phyloP scores from a whole-genome alignment of 495 filamentous ascomycete species.

The Lineolata rhizophorae region DNA sequence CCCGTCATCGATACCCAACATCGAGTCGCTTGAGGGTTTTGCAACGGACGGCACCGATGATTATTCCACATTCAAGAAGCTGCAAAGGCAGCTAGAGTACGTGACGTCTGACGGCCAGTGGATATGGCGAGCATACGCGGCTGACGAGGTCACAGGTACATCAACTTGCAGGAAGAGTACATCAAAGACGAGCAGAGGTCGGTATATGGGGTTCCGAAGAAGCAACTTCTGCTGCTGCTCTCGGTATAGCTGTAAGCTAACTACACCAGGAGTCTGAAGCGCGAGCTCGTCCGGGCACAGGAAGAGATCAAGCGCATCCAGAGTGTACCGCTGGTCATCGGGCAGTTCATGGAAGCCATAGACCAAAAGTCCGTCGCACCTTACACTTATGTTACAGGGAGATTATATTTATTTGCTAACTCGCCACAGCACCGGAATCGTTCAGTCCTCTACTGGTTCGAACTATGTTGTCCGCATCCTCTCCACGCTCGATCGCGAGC shows the following conservation, averaged over 20 bases:
- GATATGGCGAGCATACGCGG: background rate
- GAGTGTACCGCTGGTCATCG: conserved; percentile 91
- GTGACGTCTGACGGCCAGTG: background rate
- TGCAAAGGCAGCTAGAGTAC: conserved; percentile 88
- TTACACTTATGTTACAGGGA: conserved; percentile 1
- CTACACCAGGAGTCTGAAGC: conserved; percentile 73
- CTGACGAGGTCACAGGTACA: conserved; percentile 44
- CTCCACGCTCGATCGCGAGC: conserved; percentile 93
- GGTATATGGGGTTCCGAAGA: conserved; percentile 2
- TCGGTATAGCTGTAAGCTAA: too few species aligned
- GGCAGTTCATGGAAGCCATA: conserved; percentile 99
- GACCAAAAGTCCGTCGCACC: conserved; percentile 71
- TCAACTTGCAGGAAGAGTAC: conserved; percentile 96
- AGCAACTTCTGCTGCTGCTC: too few species aligned
- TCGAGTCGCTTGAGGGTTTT: conserved; percentile 69
- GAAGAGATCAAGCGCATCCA: conserved; percentile 99
- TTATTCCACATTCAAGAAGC: conserved; percentile 83
- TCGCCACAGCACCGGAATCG: conserved; percentile 89
- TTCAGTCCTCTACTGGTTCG: conserved; percentile 91
- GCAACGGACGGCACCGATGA: conserved; percentile 70
- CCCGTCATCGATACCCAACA: conserved; percentile 69
- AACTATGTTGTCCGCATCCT: conserved; percentile 98
- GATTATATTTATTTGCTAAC: conserved; percentile 1
- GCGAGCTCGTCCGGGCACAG: conserved; percentile 89
- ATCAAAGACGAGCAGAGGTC: conserved; percentile 99